These are phyloP conservation scores for Phytopythium sindhum DNA, from an alignment of 352 stramenopile genomes.

Conservation along the genomic window DNA sequence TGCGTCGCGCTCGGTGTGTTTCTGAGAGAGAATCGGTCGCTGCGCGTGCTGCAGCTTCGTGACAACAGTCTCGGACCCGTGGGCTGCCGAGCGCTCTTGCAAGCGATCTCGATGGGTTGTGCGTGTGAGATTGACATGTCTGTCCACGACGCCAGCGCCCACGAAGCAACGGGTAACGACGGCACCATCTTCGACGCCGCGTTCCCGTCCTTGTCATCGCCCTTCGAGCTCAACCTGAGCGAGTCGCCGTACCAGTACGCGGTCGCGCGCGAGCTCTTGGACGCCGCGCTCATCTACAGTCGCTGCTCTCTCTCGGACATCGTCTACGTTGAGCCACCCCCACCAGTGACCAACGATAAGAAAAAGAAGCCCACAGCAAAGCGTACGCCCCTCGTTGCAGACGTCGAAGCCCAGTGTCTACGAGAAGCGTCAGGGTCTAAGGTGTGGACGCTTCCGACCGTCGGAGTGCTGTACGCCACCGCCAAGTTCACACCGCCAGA, in stretches of 20 bases:
- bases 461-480: slow-evolving; percentile 32
- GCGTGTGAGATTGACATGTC: slow-evolving; percentile 55
- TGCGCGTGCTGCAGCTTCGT: slow-evolving; percentile 40
- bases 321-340: slow-evolving; percentile 18
- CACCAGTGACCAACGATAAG: not conserved
- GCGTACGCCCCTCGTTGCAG: slow-evolving; percentile 21
- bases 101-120: slow-evolving; percentile 43
- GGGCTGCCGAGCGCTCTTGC: slow-evolving; percentile 50
- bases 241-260: slow-evolving; percentile 62
- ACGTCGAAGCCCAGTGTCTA: slow-evolving; percentile 26
- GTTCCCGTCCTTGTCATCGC: slow-evolving; percentile 51
- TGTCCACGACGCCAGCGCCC: slow-evolving; percentile 38
- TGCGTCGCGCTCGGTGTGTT: slow-evolving; percentile 63
- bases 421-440: slow-evolving; percentile 22
- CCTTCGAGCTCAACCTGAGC: slow-evolving; percentile 47
- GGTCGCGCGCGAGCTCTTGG: slow-evolving; percentile 52
- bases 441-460: slow-evolving; percentile 34
- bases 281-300: slow-evolving; percentile 30
- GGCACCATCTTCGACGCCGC: slow-evolving; percentile 48
- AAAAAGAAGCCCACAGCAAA: slow-evolving; percentile 23
- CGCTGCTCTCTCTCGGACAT: slow-evolving; percentile 48
- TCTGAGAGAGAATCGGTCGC: slow-evolving; percentile 35
- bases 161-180: slow-evolving; percentile 15
- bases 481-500: slow-evolving; percentile 42
- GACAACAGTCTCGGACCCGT: slow-evolving; percentile 59